Evolutionary conservation across 495 filamentous ascomycete genomes (phyloP).

Genomic region (Letharia lupina): DNA sequence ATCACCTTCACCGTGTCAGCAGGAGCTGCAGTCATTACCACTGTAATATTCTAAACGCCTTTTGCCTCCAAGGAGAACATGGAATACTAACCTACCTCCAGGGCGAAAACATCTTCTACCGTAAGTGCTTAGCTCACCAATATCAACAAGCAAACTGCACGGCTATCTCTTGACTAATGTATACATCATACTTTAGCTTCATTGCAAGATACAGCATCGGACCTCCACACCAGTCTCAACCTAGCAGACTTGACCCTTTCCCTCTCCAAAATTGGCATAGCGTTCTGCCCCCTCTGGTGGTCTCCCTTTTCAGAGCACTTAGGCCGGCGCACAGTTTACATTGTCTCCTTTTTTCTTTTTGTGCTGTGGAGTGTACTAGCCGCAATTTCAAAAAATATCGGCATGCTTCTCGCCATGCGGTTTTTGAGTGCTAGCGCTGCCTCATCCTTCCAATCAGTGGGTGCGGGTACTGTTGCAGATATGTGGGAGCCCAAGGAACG

Average conservation of each 20-base stretch:
- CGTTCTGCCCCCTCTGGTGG: conserved; percentile 94
- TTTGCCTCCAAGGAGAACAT: not conserved
- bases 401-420: conserved; percentile 80
- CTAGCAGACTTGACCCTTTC: conserved; percentile 76
- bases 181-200: not conserved
- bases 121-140: not conserved
- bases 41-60: conserved; percentile 70
- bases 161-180: not conserved
- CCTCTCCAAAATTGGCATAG: conserved; percentile 82
- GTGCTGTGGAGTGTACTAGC: conserved; percentile 65
- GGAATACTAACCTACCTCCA: not conserved
- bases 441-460: conserved; percentile 78
- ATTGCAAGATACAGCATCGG: not conserved
- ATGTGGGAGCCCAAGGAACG: conserved; percentile 76
- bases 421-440: conserved; percentile 73
- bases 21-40: conserved; percentile 73
- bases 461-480: conserved; percentile 87
- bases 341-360: conserved; percentile 72
- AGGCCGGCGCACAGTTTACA: conserved; percentile 77
- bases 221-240: conserved; percentile 51
- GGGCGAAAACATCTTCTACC: conserved; percentile 1
- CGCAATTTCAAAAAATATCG: conserved; percentile 65
- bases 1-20: conserved; percentile 71
- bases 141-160: not conserved
- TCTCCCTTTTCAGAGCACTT: conserved; percentile 76